Evolutionary conservation across 306 rosid species (phyloP), one percentile per base, ranked within the genome.

Genomic region (Gynostemma pentaphyllum): DNA sequence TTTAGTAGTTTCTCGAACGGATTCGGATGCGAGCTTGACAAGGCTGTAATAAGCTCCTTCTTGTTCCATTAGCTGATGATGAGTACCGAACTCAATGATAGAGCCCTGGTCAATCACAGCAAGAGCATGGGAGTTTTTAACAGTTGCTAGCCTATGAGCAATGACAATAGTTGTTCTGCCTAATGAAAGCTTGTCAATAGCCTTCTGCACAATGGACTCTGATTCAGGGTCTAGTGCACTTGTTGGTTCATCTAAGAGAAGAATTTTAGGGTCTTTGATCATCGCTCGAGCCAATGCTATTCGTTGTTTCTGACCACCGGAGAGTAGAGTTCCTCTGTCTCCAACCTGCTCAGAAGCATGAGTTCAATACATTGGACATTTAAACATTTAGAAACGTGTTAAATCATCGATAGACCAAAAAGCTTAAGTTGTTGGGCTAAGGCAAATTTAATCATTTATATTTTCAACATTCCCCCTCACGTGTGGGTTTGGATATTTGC

Each of bases 281-380:
- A 87, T 87, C 26, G 95, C 97, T 74, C 95, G 73, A 45, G 97
- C 91, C 79, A 91, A 70, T 16, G 96, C 95, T 48, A 91, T 85
- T 74, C 95, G 66, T 66, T 91, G 98, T 79, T 85, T 91, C 50
- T 91, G 96, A 68, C 95, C 98, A n/a, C 97, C 96, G 4, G 96
- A 91, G 36, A 91, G 87, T 42, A 81, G 83, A 66, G 91, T 72
- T 26, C 96, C 97, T 46, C 81, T 72, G 42, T 91, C 95, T 30
- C 97, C 97, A 68, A 72, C 96, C 97, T 91, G 79, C 78, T 63
- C 57, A 48, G 32, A 48, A 30, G 5, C 57, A 28, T 32, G 48
- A 30, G 32, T 65, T 47, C 16, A 47, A 5, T 42, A 12, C 18
- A 12, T 14, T 42, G 46, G 1, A 39, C 44, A 39, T 8, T 8